phyloP scores from a whole-genome alignment of 495 filamentous ascomycete genomes.

The Rostrohypoxylon terebratum region DNA sequence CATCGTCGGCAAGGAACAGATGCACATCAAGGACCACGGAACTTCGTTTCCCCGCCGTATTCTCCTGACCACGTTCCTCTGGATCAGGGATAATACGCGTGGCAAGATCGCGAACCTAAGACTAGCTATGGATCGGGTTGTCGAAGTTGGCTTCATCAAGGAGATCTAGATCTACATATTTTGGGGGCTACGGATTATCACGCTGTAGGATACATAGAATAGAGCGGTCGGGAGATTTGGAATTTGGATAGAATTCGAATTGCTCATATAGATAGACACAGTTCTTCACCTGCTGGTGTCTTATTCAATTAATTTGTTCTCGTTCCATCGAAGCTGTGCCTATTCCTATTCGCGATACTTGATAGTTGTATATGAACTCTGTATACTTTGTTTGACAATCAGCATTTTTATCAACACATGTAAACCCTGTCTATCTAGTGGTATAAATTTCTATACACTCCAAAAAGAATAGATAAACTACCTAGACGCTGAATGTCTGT shows the following conservation, averaged over 20 bases:
- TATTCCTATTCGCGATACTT: neutral
- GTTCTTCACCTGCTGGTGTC: neutral
- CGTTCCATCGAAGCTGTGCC: neutral
- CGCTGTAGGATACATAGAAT: neutral
- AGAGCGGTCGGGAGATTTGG: neutral
- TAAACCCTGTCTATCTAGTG: no score
- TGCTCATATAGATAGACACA: neutral
- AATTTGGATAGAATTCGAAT: neutral
- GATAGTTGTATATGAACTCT: no score
- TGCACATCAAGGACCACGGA: constrained; percentile 62
- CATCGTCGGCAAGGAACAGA: constrained; percentile 78
- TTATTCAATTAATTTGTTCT: neutral
- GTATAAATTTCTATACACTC: no score
- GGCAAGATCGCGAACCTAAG: constrained; percentile 71
- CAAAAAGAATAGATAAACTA: no score
- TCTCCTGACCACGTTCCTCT: constrained; percentile 69
- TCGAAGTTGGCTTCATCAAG: constrained; percentile 79
- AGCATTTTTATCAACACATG: no score
- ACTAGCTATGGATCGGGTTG: constrained; percentile 69
- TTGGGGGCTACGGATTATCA: neutral
- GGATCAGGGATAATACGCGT: constrained; percentile 76
- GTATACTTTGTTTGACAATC: no score
- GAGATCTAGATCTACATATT: constrained; percentile 56
- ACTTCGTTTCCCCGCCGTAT: constrained; percentile 60
- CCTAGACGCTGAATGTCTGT: no score